phyloP scores from a whole-genome alignment of 176 grass and related monocot genomes.

The Ampelocalamus luodianensis region DNA sequence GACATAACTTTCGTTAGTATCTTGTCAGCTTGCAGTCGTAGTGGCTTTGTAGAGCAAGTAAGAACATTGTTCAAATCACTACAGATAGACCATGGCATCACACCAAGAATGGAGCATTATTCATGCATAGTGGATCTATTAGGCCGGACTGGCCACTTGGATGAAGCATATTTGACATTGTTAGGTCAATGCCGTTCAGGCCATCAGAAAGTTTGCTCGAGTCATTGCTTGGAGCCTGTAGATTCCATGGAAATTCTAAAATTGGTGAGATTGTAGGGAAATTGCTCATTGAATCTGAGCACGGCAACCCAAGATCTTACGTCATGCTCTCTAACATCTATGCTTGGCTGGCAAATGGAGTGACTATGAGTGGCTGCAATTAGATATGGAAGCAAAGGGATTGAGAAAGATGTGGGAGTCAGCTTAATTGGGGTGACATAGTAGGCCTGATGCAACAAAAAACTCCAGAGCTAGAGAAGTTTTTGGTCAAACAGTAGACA shows the following conservation, averaged over 20 bases:
- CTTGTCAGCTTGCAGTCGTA: conserved; percentile 73
- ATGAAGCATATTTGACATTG: conserved; percentile 71
- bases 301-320: conserved; percentile 53
- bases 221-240: conserved; percentile 80
- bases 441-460: conserved; percentile 20
- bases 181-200: conserved; percentile 57
- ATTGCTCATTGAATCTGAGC: conserved; percentile 49
- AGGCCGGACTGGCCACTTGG: conserved; percentile 65
- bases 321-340: conserved; percentile 88
- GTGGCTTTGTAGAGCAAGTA: conserved; percentile 60
- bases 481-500: conserved; percentile 14
- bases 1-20: conserved; percentile 65
- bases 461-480: background rate
- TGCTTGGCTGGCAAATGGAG: conserved; percentile 66
- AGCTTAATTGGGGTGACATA: conserved; percentile 55
- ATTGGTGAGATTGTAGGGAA: conserved; percentile 65
- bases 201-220: conserved; percentile 67
- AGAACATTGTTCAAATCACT: conserved; percentile 65
- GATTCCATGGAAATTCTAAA: conserved; percentile 61
- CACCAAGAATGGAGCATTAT: conserved; percentile 75
- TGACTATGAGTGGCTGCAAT: conserved; percentile 59
- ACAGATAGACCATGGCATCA: conserved; percentile 49
- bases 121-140: conserved; percentile 76
- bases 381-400: conserved; percentile 64
- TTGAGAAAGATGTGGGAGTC: conserved; percentile 63